Conservation (phyloP, 2,329 filamentous ascomycete genomes). For the Verticillium tricorpus region DNA sequence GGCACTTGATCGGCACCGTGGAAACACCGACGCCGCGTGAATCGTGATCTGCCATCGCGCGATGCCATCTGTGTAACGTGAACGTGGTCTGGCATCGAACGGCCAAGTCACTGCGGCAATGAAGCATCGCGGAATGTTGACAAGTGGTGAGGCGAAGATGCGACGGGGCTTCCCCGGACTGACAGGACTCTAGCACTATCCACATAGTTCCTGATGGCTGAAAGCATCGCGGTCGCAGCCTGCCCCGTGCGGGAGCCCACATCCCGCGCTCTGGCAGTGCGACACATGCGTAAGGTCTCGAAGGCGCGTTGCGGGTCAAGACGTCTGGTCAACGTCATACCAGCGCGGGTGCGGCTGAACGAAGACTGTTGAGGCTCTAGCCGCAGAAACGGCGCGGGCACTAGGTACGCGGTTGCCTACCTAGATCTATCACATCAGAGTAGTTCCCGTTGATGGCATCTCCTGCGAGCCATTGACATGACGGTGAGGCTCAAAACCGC, state of each 20-base stretch:
- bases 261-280: not conserved
- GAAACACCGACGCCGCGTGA: not conserved
- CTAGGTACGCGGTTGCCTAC: not conserved
- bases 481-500: not conserved
- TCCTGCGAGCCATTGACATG: not conserved
- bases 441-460: not conserved
- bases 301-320: not conserved
- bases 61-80: not conserved
- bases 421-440: not conserved
- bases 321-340: not conserved
- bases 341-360: not conserved
- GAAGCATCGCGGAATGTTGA: not conserved
- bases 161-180: not conserved
- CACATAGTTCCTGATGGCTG: not conserved
- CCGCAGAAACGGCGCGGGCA: not conserved
- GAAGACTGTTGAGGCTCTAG: not conserved
- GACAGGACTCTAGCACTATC: not conserved
- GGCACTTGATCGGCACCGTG: not conserved
- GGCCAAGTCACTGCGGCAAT: not conserved
- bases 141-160: not conserved
- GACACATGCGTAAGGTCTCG: not conserved
- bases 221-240: not conserved
- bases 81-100: not conserved
- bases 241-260: not conserved
- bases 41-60: not conserved